These are phyloP conservation scores for Pichia sp. DNA, from an alignment of 1,139 yeast species.

Conservation along the genomic window DNA sequence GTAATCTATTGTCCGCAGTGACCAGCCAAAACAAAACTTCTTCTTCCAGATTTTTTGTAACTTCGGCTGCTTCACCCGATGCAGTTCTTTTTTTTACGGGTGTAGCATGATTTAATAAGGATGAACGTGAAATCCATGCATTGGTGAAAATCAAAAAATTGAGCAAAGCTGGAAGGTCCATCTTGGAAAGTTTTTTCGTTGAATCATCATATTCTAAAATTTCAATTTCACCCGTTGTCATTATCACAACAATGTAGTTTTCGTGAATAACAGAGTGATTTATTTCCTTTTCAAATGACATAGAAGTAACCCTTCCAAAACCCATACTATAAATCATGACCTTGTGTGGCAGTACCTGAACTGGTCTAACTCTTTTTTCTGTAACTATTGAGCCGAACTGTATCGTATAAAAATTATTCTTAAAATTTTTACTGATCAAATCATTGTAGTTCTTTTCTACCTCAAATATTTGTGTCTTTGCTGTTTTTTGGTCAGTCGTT, in stretches of 20 bases:
- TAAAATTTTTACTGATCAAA: constrained; percentile 59
- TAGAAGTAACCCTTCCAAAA: constrained; percentile 41
- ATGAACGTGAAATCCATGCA: constrained; percentile 53
- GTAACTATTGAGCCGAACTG: constrained; percentile 43
- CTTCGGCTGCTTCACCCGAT: constrained; percentile 21
- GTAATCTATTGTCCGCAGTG: constrained; percentile 71
- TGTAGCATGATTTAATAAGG: constrained; percentile 31
- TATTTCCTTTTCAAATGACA: constrained; percentile 42
- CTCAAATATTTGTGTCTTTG: constrained; percentile 68
- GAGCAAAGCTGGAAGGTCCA: constrained; percentile 29
- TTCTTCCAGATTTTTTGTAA: constrained; percentile 20
- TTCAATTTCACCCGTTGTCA: constrained; percentile 54
- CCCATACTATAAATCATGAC: constrained; percentile 61
- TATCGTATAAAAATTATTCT: constrained; percentile 60
- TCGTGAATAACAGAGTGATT: constrained; percentile 50
- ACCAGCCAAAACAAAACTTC: constrained; percentile 60
- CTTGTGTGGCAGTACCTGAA: constrained; percentile 70
- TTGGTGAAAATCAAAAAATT: constrained; percentile 54
- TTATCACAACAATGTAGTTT: constrained; percentile 48
- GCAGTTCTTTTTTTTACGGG: constrained; percentile 29
- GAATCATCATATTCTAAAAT: constrained; percentile 37
- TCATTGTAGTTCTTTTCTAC: constrained; percentile 65
- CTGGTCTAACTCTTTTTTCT: constrained; percentile 49
- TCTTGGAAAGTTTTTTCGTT: constrained; percentile 19
- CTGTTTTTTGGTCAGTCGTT: constrained; percentile 64